A percentile compares a stretch with the other conserved stretches of the same genome.
phyloP scores from a whole-genome alignment of 2,329 filamentous ascomycete genomes.

The Arthrobotrys sinensis region DNA sequence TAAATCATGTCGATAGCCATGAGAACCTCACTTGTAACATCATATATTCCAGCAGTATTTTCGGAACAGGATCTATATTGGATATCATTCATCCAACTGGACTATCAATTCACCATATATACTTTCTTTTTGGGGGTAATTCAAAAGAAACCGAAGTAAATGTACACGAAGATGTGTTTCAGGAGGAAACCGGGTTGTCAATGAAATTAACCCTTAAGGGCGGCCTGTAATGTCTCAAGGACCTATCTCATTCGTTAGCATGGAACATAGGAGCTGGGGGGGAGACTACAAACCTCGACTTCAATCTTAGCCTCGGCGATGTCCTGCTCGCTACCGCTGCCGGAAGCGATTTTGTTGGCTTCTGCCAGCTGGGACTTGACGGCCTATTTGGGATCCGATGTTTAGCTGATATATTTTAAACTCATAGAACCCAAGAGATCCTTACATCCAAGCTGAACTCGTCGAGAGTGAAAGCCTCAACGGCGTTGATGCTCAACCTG shows the following conservation, averaged over 20 bases:
- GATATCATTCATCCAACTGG: conserved; percentile 27
- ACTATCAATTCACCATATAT: conserved; percentile 60
- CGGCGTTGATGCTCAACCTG: conserved; percentile 95
- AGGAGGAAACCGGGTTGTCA: neutral
- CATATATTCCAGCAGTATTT: neutral
- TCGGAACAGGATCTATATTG: conserved; percentile 24
- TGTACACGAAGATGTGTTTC: conserved; percentile 57
- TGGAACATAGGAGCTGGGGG: neutral
- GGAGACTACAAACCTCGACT: conserved; percentile 81
- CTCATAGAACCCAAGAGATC: conserved; percentile 32
- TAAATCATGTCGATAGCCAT: neutral
- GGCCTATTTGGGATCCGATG: conserved; percentile 69
- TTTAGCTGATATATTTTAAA: conserved; percentile 30
- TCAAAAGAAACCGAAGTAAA: conserved; percentile 43
- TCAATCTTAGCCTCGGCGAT: conserved; percentile 99
- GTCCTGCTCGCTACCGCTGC: conserved; percentile 94
- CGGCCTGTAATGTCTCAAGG: conserved; percentile 85
- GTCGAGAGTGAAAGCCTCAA: conserved; percentile 93
- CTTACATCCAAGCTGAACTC: conserved; percentile 90
- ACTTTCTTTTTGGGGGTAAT: conserved; percentile 43
- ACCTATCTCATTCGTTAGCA: conserved; percentile 72
- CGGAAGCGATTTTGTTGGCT: conserved; percentile 93
- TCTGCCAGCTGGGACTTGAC: conserved; percentile 92
- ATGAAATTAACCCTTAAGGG: conserved; percentile 73
- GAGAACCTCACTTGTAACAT: conserved; percentile 18